A percentile compares a stretch with the other conserved stretches of the same genome.
phyloP scores from a whole-genome alignment of 176 grass and related monocot genomes.

The Typha latifolia region DNA sequence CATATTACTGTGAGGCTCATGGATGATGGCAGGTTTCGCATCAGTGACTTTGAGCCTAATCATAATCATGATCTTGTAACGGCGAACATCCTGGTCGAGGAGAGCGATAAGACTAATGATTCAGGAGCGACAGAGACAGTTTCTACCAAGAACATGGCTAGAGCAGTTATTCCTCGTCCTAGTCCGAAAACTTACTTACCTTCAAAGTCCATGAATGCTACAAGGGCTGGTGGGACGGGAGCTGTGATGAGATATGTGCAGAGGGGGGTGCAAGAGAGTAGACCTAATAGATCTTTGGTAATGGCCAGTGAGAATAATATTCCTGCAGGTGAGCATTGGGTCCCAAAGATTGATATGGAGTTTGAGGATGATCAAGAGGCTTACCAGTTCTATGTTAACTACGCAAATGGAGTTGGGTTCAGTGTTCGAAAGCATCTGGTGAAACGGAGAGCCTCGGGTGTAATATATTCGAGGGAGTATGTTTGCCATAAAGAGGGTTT shows the following conservation, averaged over 20 bases:
- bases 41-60: slow-evolving; percentile 5
- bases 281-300: slow-evolving; percentile 9
- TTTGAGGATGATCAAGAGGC: slow-evolving; percentile 41
- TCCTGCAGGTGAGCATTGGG: slow-evolving; percentile 16
- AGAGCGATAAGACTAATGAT: background rate
- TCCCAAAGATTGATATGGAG: slow-evolving; percentile 40
- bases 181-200: background rate
- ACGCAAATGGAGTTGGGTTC: slow-evolving; percentile 35
- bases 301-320: background rate
- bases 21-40: slow-evolving; percentile 3
- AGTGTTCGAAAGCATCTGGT: slow-evolving; percentile 43
- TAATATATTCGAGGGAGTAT: slow-evolving; percentile 35
- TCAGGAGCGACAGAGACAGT: background rate
- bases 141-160: background rate
- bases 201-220: background rate
- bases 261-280: background rate
- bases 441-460: slow-evolving; percentile 32
- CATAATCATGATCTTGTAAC: slow-evolving; percentile 29
- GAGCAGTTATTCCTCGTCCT: background rate
- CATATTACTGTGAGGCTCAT: slow-evolving; percentile 8
- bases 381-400: slow-evolving; percentile 37
- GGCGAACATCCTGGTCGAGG: background rate
- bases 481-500: slow-evolving; percentile 51
- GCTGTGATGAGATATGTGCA: slow-evolving; percentile 1
- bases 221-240: background rate